Base-by-base conservation (phyloP, 164 flowering plant genomes). In the Umbellularia californica region DNA sequence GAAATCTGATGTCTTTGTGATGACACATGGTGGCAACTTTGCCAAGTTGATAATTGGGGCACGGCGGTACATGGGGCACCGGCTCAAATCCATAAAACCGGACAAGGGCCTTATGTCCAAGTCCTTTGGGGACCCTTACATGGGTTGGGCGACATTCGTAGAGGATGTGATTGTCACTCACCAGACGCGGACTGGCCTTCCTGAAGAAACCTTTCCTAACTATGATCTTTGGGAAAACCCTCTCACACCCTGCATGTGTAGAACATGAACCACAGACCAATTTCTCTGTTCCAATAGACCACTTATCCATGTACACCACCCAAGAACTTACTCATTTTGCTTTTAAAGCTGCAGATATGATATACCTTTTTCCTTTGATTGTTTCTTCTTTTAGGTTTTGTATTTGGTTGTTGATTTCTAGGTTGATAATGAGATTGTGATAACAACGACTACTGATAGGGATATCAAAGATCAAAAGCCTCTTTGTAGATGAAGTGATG, bases 171-270 rank as follows among this genome's bases (percentile, higher is more conserved):
- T 89, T 30, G 82, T 92, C 35, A 90, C 96, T 14, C 99, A 95
- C 83, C 96, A 92, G 82, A 93, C 99, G 30, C 84, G 98, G 51
- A 93, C 97, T 11, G 97, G 97, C 50, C 79, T 95, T 77, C 99
- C 98, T 0, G 98, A 95, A 77, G 96, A 84, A 79, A 93, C 99
- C 24, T 95, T 95, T 74, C 99, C 99, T 4, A 92, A 93, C 81
- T 95, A 95, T 63, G 99, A 95, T 82, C 86, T 95, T 11, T 95
- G 98, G 96, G 99, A 95, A 80, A 95, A 95, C 73, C 99, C 99
- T 70, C 88, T 95, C 66, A 95, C 98, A 68, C 99, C 96, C 24
- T 95, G 99, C 85, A 95, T 95, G 99, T 95, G 99, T 81, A 89
- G 78, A 87, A 85, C 97, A 4, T 95, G 85, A 89, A 67, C 17